Percentiles rank a stretch among this genome's conserved stretches.
Conservation (phyloP, 345 rosid species). For the Clarkia xantiana region DNA sequence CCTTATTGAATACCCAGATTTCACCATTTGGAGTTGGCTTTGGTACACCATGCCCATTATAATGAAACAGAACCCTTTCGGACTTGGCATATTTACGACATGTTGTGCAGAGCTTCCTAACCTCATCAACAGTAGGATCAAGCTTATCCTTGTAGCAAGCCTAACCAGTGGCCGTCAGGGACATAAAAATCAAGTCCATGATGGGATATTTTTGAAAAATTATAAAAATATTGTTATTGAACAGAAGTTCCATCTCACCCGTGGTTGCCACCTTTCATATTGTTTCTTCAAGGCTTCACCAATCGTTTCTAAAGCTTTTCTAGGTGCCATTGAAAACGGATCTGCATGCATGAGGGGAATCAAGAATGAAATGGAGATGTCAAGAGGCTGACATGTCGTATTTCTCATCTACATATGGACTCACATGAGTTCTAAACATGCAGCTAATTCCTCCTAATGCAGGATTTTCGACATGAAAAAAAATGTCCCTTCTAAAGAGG, state of each 20-base stretch:
- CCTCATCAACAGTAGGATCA: constrained; percentile 93
- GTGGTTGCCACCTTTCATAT: constrained; percentile 99
- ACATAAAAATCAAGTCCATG: constrained; percentile 8
- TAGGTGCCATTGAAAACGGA: constrained; percentile 96
- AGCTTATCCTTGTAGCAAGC: constrained; percentile 81
- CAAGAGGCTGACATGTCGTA: too few relatives aligned
- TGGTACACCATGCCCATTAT: constrained; percentile 99
- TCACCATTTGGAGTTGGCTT: constrained; percentile 97
- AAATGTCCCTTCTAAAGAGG: too few relatives aligned
- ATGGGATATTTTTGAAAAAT: neutral
- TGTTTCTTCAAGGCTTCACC: constrained; percentile 78
- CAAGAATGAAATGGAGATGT: neutral
- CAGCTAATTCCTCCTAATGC: too few relatives aligned
- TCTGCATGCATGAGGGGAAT: constrained; percentile 33
- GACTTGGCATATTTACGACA: constrained; percentile 86
- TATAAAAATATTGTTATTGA: neutral
- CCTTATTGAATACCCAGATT: constrained; percentile 99
- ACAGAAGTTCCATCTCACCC: constrained; percentile 30
- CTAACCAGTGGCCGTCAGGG: constrained; percentile 22
- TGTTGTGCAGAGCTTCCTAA: constrained; percentile 77
- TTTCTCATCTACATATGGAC: too few relatives aligned
- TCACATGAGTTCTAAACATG: too few relatives aligned
- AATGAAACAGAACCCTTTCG: constrained; percentile 93
- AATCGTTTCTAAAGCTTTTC: constrained; percentile 79
- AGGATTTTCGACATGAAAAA: too few relatives aligned